Evolutionary conservation across 257 asterid species (phyloP), one percentile per base, ranked within the genome.

Genomic region (Petrea volubilis): DNA sequence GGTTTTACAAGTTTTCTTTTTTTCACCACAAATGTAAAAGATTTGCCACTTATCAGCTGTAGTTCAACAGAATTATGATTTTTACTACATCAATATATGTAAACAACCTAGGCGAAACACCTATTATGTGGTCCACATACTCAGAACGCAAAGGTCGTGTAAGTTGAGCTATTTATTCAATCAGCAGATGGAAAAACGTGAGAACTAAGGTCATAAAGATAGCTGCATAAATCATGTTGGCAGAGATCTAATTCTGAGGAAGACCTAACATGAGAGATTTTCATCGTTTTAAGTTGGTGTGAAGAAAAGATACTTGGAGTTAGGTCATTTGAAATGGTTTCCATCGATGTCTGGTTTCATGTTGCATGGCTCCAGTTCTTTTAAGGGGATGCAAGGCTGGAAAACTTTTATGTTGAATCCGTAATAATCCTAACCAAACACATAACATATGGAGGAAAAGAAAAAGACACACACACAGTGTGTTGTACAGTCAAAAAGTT

Each of bases 41-140:
- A 56, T n/a, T n/a, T n/a, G n/a, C n/a, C 63, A 51, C 36, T 47
- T 29, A 46, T 67, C 24, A 51, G 36, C 51, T 34, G 36, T 67
- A 33, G 33, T 47, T 29, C 44, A 21, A 64, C 40, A 64, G 59
- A 66, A 66, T 8, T 28, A 29, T 8, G 27, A 28, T n/a, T 0
- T 17, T 11, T 7, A n/a, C 27, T 1, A 7, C 7, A 59, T 31
- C 25, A 38, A 7, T 7, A 5, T 38, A 6, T 7, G 11, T 38
- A 34, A 34, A 34, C 5, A 34, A 34, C 5, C 0, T 4, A 34
- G 9, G 9, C 0, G 40, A 34, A 34, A 34, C 9, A 4, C 40
- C 40, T 34, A 34, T 34, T 10, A 4, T 34, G n/a, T n/a, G n/a
- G n/a, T n/a, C n/a, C n/a, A n/a, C n/a, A n/a, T n/a, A n/a, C n/a